Evolutionary conservation across 2,329 filamentous ascomycete genomes (phyloP).

Genomic region (Colletotrichum melonis): DNA sequence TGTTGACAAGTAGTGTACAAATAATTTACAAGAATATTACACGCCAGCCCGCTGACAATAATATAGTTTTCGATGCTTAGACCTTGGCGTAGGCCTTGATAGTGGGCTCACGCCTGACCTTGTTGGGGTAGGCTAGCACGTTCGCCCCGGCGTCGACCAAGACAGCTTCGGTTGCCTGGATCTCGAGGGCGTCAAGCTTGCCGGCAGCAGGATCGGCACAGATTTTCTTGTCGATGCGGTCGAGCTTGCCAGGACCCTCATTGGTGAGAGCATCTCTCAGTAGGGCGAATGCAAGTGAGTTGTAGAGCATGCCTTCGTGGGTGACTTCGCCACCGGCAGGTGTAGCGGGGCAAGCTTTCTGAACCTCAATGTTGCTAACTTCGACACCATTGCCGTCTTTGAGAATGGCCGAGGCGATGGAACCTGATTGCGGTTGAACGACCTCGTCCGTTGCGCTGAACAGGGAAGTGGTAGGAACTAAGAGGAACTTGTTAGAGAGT

Average conservation of each 20-base stretch:
- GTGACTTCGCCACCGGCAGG: constrained; percentile 57
- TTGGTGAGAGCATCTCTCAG: constrained; percentile 45
- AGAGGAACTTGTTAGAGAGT: background rate
- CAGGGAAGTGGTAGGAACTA: constrained; percentile 64
- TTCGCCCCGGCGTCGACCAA: constrained; percentile 1
- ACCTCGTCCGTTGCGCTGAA: constrained; percentile 63
- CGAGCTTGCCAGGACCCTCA: constrained; percentile 13
- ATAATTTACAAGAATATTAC: background rate
- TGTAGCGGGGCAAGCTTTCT: constrained; percentile 52
- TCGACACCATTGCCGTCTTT: constrained; percentile 53
- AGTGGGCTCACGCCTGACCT: constrained; percentile 9
- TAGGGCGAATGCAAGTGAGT: constrained; percentile 51
- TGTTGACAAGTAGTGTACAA: background rate
- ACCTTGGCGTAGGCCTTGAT: constrained; percentile 12
- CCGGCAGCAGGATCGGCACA: constrained; percentile 15
- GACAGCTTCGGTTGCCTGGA: constrained; percentile 6
- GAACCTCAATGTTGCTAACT: constrained; percentile 62
- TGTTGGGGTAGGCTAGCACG: constrained; percentile 1
- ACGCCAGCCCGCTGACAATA: background rate
- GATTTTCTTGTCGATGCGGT: constrained; percentile 13
- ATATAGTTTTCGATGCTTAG: background rate
- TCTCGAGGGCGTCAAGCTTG: background rate
- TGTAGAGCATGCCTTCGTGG: constrained; percentile 59
- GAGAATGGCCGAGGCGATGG: constrained; percentile 57
- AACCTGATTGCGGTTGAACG: constrained; percentile 60